Conservation (phyloP, 495 filamentous ascomycete genomes). For the Glonium stellatum region DNA sequence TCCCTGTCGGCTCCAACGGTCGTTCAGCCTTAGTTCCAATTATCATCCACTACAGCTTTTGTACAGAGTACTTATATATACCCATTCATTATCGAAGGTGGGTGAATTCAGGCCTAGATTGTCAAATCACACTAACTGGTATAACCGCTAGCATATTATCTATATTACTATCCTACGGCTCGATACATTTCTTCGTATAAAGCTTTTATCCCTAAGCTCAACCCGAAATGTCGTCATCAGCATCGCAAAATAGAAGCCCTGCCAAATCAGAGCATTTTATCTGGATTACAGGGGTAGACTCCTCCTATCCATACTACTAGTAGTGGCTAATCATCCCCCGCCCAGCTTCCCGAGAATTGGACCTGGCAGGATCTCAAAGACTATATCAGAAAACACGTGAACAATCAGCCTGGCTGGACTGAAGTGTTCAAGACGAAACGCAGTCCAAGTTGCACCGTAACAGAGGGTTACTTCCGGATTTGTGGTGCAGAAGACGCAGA, state of each 20-base stretch:
- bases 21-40: too few relatives aligned
- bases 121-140: too few relatives aligned
- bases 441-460: conserved; percentile 2
- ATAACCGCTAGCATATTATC: too few relatives aligned
- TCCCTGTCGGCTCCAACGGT: too few relatives aligned
- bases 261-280: conserved; percentile 1
- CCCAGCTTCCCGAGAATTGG: conserved; percentile 6
- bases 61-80: too few relatives aligned
- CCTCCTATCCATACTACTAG: background rate
- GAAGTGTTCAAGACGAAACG: conserved; percentile 6
- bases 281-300: background rate
- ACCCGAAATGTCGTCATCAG: background rate
- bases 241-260: background rate
- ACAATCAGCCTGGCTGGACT: conserved; percentile 22
- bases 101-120: too few relatives aligned
- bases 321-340: background rate
- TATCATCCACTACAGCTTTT: too few relatives aligned
- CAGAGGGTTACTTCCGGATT: conserved; percentile 19
- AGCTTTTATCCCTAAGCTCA: background rate
- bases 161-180: too few relatives aligned
- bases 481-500: conserved; percentile 13
- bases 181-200: too few relatives aligned
- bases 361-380: conserved; percentile 27
- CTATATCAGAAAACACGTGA: conserved; percentile 9
- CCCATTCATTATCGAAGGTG: too few relatives aligned